Evolutionary conservation across 1,284 basidiomycete species (phyloP).

Genomic region (Fomitopsis betulina): DNA sequence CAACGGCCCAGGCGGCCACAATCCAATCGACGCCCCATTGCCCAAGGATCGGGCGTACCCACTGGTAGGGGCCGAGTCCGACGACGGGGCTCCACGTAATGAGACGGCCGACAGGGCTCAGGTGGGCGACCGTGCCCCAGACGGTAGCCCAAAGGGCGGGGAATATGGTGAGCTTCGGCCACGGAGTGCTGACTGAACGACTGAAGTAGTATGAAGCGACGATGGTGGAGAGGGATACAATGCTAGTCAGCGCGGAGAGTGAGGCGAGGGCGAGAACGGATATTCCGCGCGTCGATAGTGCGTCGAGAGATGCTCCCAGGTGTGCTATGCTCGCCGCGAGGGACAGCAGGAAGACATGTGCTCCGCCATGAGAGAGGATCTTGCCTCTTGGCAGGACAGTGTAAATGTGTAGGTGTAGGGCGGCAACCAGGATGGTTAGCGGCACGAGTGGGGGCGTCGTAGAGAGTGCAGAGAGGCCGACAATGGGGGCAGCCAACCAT

Average conservation of each 20-base stretch:
- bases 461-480: constrained; percentile 43
- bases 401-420: constrained; percentile 46
- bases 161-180: constrained; percentile 50
- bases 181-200: constrained; percentile 29
- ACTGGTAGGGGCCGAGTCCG: constrained; percentile 50
- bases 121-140: constrained; percentile 47
- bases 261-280: constrained; percentile 43
- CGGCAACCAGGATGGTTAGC: constrained; percentile 40
- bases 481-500: constrained; percentile 32
- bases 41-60: constrained; percentile 56
- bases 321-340: constrained; percentile 44
- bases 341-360: constrained; percentile 39
- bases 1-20: constrained; percentile 63
- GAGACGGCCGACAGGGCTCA: constrained; percentile 65
- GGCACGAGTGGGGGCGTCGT: constrained; percentile 50
- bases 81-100: constrained; percentile 62
- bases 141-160: constrained; percentile 63
- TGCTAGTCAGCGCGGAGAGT: constrained; percentile 40
- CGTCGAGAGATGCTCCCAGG: constrained; percentile 43
- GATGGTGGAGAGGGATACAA: constrained; percentile 36
- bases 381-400: constrained; percentile 36
- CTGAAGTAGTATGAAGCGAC: constrained; percentile 31
- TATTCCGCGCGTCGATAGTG: constrained; percentile 47
- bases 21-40: constrained; percentile 64
- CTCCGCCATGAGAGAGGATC: constrained; percentile 27